These are phyloP conservation scores for Rhynchospora tenuis DNA, from an alignment of 176 grass and related monocot species.

Conservation along the genomic window DNA sequence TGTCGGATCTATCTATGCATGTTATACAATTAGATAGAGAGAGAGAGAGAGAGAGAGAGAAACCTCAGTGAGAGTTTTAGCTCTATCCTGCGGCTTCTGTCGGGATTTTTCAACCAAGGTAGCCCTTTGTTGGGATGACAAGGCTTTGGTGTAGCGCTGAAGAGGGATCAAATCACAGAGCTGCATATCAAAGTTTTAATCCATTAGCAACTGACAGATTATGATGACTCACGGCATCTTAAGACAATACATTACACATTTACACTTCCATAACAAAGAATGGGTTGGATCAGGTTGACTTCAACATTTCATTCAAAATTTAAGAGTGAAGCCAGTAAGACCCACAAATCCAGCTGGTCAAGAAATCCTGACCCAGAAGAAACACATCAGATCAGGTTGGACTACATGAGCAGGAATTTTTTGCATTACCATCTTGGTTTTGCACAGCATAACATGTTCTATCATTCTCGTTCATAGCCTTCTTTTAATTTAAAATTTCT, in stretches of 20 bases:
- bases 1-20: background rate
- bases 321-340: background rate
- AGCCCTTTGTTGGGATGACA: constrained; percentile 58
- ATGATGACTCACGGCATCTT: background rate
- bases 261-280: background rate
- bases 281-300: background rate
- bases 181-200: constrained; percentile 26
- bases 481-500: background rate
- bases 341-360: background rate
- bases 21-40: background rate
- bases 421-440: background rate
- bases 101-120: constrained; percentile 81
- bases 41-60: constrained; percentile 20
- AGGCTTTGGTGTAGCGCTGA: constrained; percentile 76
- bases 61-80: constrained; percentile 48
- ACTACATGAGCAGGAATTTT: background rate
- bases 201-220: background rate
- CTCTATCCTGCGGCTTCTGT: constrained; percentile 79
- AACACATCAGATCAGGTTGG: background rate
- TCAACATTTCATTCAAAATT: background rate
- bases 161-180: constrained; percentile 58
- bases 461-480: background rate
- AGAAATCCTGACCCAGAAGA: background rate
- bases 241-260: background rate
- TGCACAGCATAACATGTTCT: background rate